Evolutionary conservation across 441 rosid species (phyloP).

Genomic region (Rhodomyrtus psidioides): DNA sequence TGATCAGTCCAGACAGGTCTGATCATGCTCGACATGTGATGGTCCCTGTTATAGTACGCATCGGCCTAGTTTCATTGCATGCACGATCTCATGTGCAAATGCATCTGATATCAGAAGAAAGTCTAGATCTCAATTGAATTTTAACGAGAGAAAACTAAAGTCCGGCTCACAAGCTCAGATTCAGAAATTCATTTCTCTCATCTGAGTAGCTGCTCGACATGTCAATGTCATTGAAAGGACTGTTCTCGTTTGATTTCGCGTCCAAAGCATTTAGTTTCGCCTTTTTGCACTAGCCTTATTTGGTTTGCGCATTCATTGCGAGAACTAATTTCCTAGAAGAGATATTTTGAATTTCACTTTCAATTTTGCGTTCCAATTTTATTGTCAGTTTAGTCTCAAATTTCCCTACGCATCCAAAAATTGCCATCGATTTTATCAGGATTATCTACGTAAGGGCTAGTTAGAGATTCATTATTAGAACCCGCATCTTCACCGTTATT

Average conservation of each 20-base stretch:
- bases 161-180: neutral
- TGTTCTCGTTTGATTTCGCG: neutral
- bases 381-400: neutral
- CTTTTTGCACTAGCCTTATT: neutral
- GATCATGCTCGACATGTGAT: rapidly evolving
- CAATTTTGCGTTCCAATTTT: neutral
- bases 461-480: neutral
- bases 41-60: too few relatives aligned
- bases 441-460: neutral
- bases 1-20: neutral
- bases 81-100: neutral
- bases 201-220: neutral
- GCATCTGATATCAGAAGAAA: neutral
- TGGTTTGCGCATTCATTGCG: neutral
- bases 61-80: neutral
- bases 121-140: neutral
- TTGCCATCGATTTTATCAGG: rapidly evolving
- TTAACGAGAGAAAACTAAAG: neutral
- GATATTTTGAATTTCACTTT: neutral
- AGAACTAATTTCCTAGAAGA: neutral
- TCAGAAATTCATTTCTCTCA: neutral
- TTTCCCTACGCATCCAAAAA: neutral
- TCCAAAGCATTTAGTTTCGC: neutral
- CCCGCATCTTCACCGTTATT: rapidly evolving
- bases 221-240: neutral